Conservation (phyloP, 768 basidiomycete genomes). For the Psilocybe cyanescens region DNA sequence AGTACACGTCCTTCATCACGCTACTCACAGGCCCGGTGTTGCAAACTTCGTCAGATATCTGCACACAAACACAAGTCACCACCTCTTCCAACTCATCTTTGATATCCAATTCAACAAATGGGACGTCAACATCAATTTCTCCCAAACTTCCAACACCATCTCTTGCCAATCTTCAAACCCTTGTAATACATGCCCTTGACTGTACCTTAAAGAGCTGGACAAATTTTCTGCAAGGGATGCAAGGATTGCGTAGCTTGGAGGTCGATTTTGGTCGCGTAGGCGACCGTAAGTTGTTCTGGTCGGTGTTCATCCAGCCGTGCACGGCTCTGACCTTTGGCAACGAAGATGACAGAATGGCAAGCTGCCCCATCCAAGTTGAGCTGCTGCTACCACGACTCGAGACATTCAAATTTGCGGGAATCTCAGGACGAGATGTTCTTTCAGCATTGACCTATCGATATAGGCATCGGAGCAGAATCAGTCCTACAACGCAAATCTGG, state of each 20-base stretch:
- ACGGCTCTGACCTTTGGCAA: neutral
- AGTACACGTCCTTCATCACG: conserved; percentile 51
- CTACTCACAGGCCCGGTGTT: conserved; percentile 31
- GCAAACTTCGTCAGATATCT: neutral
- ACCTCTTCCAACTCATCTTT: neutral
- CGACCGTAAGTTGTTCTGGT: conserved; percentile 26
- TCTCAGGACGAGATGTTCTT: conserved; percentile 27
- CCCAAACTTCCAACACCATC: neutral
- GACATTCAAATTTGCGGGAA: conserved; percentile 31
- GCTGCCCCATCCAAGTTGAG: neutral
- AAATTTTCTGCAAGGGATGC: conserved; percentile 36
- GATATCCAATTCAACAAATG: neutral
- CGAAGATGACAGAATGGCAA: neutral
- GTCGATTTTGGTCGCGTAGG: conserved; percentile 43
- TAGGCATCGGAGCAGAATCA: neutral
- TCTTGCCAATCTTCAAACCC: conserved; percentile 31
- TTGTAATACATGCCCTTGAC: conserved; percentile 45
- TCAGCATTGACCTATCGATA: conserved; percentile 21
- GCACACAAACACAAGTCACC: neutral
- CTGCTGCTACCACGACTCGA: conserved; percentile 30
- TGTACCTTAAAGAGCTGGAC: conserved; percentile 38
- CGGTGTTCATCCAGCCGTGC: conserved; percentile 32
- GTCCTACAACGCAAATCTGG: conserved; percentile 25
- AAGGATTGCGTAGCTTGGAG: conserved; percentile 41
- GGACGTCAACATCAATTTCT: neutral